A percentile compares a stretch with the other conserved stretches of the same genome.
Evolutionary conservation across 306 rosid species (phyloP).

Genomic region (Glycine latifolia): DNA sequence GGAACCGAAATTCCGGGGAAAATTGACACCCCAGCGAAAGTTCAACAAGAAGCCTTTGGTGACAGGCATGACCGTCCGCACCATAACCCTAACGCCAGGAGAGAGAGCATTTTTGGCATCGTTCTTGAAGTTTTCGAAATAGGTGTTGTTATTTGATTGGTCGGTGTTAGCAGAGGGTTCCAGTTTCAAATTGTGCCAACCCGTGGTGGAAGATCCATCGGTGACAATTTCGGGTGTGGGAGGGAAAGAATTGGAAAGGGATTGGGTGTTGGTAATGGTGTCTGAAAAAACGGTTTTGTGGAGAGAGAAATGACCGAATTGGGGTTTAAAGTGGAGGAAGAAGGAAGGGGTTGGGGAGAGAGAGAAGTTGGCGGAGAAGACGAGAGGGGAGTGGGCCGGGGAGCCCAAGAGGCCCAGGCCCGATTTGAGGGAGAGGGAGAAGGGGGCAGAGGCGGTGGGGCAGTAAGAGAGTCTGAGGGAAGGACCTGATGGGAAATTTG

Average conservation of each 20-base stretch:
- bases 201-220: conserved; percentile 53
- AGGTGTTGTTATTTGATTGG: neutral
- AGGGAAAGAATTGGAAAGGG: conserved; percentile 40
- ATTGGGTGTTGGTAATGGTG: conserved; percentile 18
- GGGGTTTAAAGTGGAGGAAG: conserved; percentile 82
- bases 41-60: conserved; percentile 60
- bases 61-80: conserved; percentile 66
- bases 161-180: conserved; percentile 55
- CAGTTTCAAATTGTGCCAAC: conserved; percentile 80
- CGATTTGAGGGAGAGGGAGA: conserved; percentile 81
- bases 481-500: conserved; percentile 70
- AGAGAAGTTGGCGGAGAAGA: conserved; percentile 71
- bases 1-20: conserved; percentile 53
- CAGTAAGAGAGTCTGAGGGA: conserved; percentile 62
- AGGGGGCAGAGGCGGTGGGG: conserved; percentile 60
- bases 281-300: conserved; percentile 63
- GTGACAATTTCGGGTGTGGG: conserved; percentile 42
- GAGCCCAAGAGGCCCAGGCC: conserved; percentile 87
- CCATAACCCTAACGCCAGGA: conserved; percentile 63
- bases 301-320: conserved; percentile 73
- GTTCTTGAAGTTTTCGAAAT: conserved; percentile 39
- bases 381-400: conserved; percentile 74
- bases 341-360: conserved; percentile 70
- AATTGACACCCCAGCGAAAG: conserved; percentile 73
- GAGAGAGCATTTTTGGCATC: neutral